phyloP scores from a whole-genome alignment of 352 stramenopile species.

The Pythium grandisporangium region DNA sequence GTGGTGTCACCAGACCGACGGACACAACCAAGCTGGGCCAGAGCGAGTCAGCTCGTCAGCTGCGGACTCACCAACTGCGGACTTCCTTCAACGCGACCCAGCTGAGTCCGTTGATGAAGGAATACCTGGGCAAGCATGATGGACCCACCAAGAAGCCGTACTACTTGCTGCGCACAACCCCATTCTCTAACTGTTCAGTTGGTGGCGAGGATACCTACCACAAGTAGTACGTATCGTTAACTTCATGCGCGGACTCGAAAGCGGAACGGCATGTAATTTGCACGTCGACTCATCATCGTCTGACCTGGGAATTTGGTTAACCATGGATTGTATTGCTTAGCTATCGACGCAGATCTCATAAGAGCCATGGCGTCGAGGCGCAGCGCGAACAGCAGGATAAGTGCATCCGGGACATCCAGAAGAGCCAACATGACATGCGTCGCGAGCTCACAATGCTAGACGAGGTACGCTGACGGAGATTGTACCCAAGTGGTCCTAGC shows the following conservation, averaged over 20 bases:
- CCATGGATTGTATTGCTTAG: slow-evolving; percentile 10
- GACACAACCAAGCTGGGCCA: too few species aligned
- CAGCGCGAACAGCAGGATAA: slow-evolving; percentile 46
- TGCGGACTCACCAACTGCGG: slow-evolving; percentile 56
- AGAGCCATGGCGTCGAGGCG: slow-evolving; percentile 30
- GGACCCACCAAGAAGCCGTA: slow-evolving; percentile 59
- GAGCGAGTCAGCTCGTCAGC: slow-evolving; percentile 3
- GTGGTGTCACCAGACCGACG: neutral
- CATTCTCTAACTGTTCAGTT: slow-evolving; percentile 50
- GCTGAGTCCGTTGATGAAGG: slow-evolving; percentile 70
- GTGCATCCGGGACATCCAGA: slow-evolving; percentile 44
- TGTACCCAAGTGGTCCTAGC: neutral
- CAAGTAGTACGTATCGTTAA: slow-evolving; percentile 63
- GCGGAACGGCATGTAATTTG: too few species aligned
- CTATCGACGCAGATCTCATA: slow-evolving; percentile 34
- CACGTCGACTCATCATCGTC: too few species aligned
- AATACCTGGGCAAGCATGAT: slow-evolving; percentile 50
- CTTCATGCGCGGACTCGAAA: too few species aligned
- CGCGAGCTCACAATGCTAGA: slow-evolving; percentile 46
- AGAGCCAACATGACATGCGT: slow-evolving; percentile 41
- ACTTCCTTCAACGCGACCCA: slow-evolving; percentile 73
- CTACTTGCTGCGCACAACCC: slow-evolving; percentile 69
- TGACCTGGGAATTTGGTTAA: neutral
- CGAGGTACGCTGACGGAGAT: slow-evolving; percentile 19
- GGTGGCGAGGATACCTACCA: slow-evolving; percentile 78